A percentile compares a stretch with the other conserved stretches of the same genome.
These are phyloP conservation scores for Kwoniella dejecticola DNA, from an alignment of 768 basidiomycete genomes.

Conservation along the genomic window DNA sequence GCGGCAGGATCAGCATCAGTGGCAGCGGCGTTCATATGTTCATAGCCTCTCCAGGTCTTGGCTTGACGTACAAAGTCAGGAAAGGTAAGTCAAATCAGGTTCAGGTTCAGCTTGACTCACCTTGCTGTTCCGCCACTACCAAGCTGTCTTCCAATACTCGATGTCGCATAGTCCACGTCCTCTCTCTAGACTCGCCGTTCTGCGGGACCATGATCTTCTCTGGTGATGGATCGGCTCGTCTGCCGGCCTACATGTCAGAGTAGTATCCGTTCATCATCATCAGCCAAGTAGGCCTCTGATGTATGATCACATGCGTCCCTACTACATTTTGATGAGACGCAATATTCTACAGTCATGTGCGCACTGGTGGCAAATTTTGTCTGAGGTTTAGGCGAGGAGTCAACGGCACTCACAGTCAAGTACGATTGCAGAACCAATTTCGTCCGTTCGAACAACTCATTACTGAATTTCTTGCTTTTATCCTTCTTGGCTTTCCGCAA, in stretches of 20 bases:
- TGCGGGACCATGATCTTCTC: slow-evolving; percentile 7
- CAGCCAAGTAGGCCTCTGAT: too few species aligned
- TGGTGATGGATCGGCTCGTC: not conserved
- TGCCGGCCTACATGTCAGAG: not conserved
- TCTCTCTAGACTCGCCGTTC: slow-evolving; percentile 11
- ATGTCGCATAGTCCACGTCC: slow-evolving; percentile 36
- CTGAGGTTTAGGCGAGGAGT: too few species aligned
- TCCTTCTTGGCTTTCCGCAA: not conserved
- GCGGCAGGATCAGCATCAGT: not conserved
- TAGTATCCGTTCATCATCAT: not conserved
- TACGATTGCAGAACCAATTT: slow-evolving; percentile 37
- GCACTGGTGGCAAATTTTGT: too few species aligned
- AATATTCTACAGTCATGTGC: too few species aligned
- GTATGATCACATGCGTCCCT: too few species aligned
- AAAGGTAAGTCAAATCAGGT: too few species aligned
- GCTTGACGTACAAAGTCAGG: too few species aligned
- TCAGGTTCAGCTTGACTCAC: slow-evolving; percentile 26
- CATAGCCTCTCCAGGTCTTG: not conserved
- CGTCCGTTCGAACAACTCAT: slow-evolving; percentile 38
- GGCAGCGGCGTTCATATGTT: not conserved
- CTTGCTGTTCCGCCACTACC: slow-evolving; percentile 46
- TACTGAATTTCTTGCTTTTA: slow-evolving; percentile 18
- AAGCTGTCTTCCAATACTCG: slow-evolving; percentile 45
- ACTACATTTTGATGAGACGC: too few species aligned
- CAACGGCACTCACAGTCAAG: slow-evolving; percentile 33